Evolutionary conservation across 208 protist species (phyloP).

Genomic region (Crithidia expoeki): DNA sequence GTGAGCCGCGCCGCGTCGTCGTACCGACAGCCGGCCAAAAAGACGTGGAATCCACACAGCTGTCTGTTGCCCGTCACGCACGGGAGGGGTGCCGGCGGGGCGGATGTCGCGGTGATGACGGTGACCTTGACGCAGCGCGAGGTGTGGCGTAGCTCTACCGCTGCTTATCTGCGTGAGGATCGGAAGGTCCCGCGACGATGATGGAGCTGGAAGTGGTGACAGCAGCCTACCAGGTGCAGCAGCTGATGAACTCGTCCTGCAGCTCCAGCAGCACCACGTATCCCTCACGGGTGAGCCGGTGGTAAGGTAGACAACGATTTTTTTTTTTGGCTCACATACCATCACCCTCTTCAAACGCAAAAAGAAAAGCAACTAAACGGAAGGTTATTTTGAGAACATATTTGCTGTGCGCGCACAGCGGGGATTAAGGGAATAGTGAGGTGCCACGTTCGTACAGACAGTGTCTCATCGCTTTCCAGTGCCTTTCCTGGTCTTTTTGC

Average conservation of each 20-base stretch:
- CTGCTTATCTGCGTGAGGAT: conserved; percentile 5
- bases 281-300: background rate
- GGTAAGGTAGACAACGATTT: background rate
- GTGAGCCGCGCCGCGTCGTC: conserved; percentile 2
- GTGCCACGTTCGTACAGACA: too few species aligned
- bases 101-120: background rate
- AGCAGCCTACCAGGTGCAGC: conserved; percentile 7
- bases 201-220: conserved; percentile 9
- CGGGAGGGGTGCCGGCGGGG: background rate
- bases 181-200: conserved; percentile 1
- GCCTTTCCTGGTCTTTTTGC: too few species aligned
- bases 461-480: too few species aligned
- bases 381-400: too few species aligned
- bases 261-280: background rate
- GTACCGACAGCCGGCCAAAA: conserved; percentile 4
- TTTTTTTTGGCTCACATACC: too few species aligned
- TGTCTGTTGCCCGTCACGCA: conserved; percentile 5
- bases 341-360: background rate
- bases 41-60: conserved; percentile 33
- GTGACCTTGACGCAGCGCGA: conserved; percentile 1
- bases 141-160: conserved; percentile 22
- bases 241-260: background rate
- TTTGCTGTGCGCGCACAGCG: too few species aligned
- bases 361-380: too few species aligned
- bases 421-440: too few species aligned